These are phyloP conservation scores for Lasiosphaeria hispida DNA, from an alignment of 495 filamentous ascomycete species.

Conservation along the genomic window DNA sequence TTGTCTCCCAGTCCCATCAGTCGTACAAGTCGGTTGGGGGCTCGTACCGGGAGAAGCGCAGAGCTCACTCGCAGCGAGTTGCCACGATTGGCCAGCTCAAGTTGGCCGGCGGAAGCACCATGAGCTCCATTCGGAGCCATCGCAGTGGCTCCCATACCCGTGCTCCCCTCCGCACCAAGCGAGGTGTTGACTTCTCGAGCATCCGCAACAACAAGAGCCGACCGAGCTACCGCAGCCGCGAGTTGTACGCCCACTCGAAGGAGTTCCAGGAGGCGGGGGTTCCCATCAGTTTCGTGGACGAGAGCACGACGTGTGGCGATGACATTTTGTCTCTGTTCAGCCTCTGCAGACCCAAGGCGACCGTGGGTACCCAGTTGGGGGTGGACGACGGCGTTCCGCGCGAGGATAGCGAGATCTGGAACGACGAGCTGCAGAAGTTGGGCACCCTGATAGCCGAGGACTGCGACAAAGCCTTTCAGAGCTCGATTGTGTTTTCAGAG, in stretches of 20 bases:
- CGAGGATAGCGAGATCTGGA: conserved; percentile 35
- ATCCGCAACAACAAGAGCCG: conserved; percentile 29
- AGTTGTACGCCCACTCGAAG: neutral
- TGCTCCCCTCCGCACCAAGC: conserved; percentile 63
- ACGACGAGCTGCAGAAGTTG: conserved; percentile 51
- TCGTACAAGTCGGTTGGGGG: conserved; percentile 24
- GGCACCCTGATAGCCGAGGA: conserved; percentile 48
- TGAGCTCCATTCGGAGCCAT: conserved; percentile 60
- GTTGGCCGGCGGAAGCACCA: conserved; percentile 43
- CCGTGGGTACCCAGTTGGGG: conserved; percentile 12
- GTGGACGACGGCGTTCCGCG: conserved; percentile 19
- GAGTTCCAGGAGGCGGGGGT: neutral
- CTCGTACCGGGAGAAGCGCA: conserved; percentile 18
- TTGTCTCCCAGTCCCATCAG: conserved; percentile 24
- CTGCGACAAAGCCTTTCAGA: conserved; percentile 76
- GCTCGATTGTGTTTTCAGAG: conserved; percentile 55
- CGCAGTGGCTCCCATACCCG: conserved; percentile 47
- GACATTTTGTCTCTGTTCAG: conserved; percentile 17
- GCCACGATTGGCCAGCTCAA: conserved; percentile 20
- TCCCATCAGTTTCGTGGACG: too few species aligned
- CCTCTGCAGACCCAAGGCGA: conserved; percentile 6
- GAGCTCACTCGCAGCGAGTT: conserved; percentile 22
- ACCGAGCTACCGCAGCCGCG: conserved; percentile 16
- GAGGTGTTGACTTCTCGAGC: conserved; percentile 75
- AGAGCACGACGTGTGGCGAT: neutral